Conservation (phyloP, 345 rosid species). For the Citrus hindsii region DNA sequence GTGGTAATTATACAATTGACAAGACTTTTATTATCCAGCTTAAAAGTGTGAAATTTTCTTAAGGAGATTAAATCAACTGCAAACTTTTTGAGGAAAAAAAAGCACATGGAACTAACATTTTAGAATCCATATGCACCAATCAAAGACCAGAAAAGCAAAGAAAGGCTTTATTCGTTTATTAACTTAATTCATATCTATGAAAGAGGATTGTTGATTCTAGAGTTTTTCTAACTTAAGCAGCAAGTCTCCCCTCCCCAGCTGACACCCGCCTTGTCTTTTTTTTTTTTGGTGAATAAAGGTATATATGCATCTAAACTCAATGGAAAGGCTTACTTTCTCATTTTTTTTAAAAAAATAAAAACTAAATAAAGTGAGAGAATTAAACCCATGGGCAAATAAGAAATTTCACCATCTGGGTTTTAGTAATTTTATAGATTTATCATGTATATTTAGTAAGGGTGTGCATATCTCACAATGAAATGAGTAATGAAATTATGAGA, state of each 20-base stretch:
- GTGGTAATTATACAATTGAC: background rate
- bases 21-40: background rate
- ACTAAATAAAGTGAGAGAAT: background rate
- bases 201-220: background rate
- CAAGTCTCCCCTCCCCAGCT: constrained; percentile 24
- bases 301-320: too few species aligned
- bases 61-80: background rate
- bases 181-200: background rate
- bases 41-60: background rate
- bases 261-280: constrained; percentile 4
- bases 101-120: constrained; percentile 1
- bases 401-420: background rate
- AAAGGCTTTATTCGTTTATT: background rate
- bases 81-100: background rate
- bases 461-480: background rate
- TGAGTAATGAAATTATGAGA: background rate
- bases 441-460: background rate
- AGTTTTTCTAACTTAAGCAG: constrained; percentile 16
- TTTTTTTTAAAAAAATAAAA: too few species aligned
- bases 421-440: background rate
- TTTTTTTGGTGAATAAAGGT: too few species aligned
- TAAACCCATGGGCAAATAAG: background rate
- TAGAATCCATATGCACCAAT: constrained; percentile 19
- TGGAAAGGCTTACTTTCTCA: too few species aligned
- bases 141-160: constrained; percentile 9